Conservation (phyloP, 2,329 filamentous ascomycete genomes). For the Escovopsis sp. region DNA sequence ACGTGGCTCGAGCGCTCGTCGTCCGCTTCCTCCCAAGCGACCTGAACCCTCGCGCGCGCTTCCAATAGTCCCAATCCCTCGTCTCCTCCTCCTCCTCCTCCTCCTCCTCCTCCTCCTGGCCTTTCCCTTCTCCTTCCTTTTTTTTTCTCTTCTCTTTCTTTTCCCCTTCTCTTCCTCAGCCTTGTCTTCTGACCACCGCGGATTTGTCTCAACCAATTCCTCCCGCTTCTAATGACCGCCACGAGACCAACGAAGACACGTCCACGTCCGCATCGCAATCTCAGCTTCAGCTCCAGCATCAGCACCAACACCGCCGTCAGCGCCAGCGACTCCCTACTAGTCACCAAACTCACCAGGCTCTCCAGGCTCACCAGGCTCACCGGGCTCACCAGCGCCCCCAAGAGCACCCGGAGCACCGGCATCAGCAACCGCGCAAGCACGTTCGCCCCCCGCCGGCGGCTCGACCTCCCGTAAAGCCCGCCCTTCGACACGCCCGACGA, state of each 20-base stretch:
- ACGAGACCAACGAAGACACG: constrained; percentile 36
- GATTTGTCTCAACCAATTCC: constrained; percentile 29
- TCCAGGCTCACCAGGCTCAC: too few relatives aligned
- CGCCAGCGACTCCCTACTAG: too few relatives aligned
- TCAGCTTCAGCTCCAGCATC: constrained; percentile 19
- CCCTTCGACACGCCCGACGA: constrained; percentile 28
- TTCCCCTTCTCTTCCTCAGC: background rate
- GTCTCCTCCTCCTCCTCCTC: background rate
- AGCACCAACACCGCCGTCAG: constrained; percentile 15
- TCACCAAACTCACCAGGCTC: too few relatives aligned
- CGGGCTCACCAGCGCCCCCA: too few relatives aligned
- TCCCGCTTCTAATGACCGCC: constrained; percentile 33
- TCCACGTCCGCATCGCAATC: constrained; percentile 28
- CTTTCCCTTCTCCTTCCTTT: background rate
- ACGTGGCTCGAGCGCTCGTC: too few relatives aligned
- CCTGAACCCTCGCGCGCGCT: too few relatives aligned
- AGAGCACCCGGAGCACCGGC: too few relatives aligned
- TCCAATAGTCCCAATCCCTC: too few relatives aligned
- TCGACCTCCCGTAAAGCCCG: constrained; percentile 11
- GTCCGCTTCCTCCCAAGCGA: too few relatives aligned
- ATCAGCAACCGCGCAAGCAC: too few relatives aligned
- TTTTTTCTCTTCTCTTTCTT: background rate
- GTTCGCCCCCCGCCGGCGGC: too few relatives aligned
- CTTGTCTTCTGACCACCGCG: constrained; percentile 18
- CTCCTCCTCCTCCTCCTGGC: background rate